Evolutionary conservation across 768 basidiomycete genomes (phyloP).

Genomic region (Leccinellum luteum): DNA sequence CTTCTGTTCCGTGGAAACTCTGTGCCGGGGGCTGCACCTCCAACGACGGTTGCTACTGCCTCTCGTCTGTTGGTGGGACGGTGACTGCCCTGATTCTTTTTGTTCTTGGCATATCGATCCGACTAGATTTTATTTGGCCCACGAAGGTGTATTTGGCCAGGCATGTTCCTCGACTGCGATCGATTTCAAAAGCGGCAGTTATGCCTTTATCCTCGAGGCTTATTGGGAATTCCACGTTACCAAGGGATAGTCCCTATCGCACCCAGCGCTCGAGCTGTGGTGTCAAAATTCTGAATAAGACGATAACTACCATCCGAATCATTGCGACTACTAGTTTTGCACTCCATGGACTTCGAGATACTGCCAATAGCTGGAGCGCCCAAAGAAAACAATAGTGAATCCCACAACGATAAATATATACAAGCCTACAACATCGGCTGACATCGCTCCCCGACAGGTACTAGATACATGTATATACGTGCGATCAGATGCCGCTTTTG

Average conservation of each 20-base stretch:
- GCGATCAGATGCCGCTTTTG: slow-evolving; percentile 23
- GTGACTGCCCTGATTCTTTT: not conserved
- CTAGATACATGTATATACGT: slow-evolving; percentile 8
- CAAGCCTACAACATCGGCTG: not conserved
- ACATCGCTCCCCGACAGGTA: slow-evolving; percentile 10
- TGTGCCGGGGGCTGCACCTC: not conserved
- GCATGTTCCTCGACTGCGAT: no score
- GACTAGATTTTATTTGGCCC: not conserved
- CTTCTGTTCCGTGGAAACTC: not conserved
- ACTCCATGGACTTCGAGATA: not conserved
- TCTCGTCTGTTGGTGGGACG: not conserved
- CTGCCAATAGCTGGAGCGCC: no score
- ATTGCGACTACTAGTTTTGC: not conserved
- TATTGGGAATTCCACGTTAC: not conserved
- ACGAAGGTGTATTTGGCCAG: not conserved
- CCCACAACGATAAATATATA: not conserved
- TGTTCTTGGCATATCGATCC: not conserved
- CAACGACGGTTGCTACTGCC: not conserved
- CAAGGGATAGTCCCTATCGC: not conserved
- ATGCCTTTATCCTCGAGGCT: not conserved
- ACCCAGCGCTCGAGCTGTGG: not conserved
- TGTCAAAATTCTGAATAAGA: not conserved
- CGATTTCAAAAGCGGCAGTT: not conserved
- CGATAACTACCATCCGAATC: not conserved
- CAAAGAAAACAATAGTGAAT: not conserved